Percentiles rank a stretch among this genome's conserved stretches.
Evolutionary conservation across 148 eudicot species (phyloP).

Genomic region (Rheum nobile): DNA sequence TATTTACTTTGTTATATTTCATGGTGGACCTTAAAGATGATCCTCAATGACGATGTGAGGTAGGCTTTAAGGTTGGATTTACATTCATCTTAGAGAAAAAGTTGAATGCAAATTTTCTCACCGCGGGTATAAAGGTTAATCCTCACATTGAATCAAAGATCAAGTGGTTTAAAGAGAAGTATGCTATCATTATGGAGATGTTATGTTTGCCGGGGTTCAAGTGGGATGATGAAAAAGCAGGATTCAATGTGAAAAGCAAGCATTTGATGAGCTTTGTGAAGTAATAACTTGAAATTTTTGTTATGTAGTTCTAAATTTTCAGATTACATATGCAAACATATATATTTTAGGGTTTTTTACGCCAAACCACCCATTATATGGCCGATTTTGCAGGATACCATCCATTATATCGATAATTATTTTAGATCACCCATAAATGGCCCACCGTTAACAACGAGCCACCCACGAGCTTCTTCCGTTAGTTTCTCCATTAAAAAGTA

Average conservation of each 20-base stretch:
- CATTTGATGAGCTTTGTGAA: no score
- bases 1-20: not conserved
- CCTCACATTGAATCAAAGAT: not conserved
- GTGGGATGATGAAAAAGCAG: not conserved
- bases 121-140: not conserved
- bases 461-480: no score
- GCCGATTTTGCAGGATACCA: no score
- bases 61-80: not conserved
- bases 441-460: no score
- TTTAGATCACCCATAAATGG: no score
- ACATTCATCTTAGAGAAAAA: not conserved
- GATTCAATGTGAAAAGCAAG: not conserved
- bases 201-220: not conserved
- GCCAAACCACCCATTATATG: no score
- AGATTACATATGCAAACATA: no score
- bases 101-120: not conserved
- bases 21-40: not conserved
- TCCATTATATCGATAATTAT: no score
- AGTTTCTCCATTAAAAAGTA: no score
- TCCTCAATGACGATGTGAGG: not conserved
- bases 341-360: no score
- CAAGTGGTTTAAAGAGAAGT: not conserved
- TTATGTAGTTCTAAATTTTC: no score
- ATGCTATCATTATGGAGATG: not conserved
- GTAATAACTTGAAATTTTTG: no score